Evolutionary conservation across 2,329 filamentous ascomycete species (phyloP).

Genomic region (Ophiocordyceps camponoti-rufipedis): DNA sequence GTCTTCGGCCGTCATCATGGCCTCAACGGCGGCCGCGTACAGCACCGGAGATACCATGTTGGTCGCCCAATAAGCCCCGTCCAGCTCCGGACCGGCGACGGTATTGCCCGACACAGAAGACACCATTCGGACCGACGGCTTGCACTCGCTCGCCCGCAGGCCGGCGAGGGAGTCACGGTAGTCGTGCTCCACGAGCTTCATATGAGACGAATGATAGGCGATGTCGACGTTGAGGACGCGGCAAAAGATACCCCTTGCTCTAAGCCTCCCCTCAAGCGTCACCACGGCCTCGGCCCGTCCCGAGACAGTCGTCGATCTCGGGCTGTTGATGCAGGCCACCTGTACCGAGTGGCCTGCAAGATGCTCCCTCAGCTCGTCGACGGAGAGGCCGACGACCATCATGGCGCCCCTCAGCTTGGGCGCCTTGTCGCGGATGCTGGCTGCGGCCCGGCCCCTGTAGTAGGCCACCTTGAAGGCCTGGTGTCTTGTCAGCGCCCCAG

Average conservation of each 20-base stretch:
- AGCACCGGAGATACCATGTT: slow-evolving; percentile 27
- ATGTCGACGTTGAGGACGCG: slow-evolving; percentile 17
- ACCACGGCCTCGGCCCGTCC: slow-evolving; percentile 16
- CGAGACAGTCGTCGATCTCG: slow-evolving; percentile 23
- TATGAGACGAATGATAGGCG: slow-evolving; percentile 27
- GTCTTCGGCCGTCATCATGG: slow-evolving; percentile 13
- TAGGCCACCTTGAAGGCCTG: slow-evolving; percentile 23
- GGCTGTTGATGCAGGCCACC: slow-evolving; percentile 26
- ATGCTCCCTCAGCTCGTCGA: slow-evolving; percentile 9
- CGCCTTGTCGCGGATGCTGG: slow-evolving; percentile 8
- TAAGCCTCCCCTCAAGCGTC: slow-evolving; percentile 13
- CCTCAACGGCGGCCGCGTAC: slow-evolving; percentile 20
- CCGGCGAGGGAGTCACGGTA: slow-evolving; percentile 13
- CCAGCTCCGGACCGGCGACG: slow-evolving; percentile 10
- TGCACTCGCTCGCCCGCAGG: slow-evolving; percentile 5
- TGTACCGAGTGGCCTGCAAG: slow-evolving; percentile 11
- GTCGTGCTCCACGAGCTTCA: slow-evolving; percentile 18
- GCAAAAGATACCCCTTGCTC: slow-evolving; percentile 13
- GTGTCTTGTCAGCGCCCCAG: slow-evolving; percentile 15
- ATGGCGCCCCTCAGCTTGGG: slow-evolving; percentile 18
- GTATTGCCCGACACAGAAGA: slow-evolving; percentile 19
- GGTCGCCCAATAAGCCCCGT: slow-evolving; percentile 23
- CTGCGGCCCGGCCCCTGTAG: slow-evolving; percentile 18
- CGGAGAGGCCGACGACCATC: slow-evolving; percentile 20
- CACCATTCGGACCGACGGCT: slow-evolving; percentile 15